phyloP scores from a whole-genome alignment of 2,329 filamentous ascomycete species.

The Claviceps monticola region DNA sequence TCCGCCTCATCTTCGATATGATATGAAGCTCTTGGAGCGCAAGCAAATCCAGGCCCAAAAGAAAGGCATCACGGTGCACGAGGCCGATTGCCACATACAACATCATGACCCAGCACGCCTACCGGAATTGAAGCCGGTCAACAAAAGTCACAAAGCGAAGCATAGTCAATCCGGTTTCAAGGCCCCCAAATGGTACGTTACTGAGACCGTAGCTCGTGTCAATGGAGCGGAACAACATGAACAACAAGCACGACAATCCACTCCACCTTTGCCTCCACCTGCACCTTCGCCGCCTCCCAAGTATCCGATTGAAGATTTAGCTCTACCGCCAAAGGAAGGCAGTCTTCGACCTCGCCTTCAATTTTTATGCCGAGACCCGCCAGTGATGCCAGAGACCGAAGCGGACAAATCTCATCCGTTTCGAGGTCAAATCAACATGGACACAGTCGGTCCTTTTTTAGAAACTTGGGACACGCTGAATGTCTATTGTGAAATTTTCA shows the following conservation, averaged over 20 bases:
- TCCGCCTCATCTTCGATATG: slow-evolving; percentile 68
- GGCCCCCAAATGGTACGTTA: slow-evolving; percentile 26
- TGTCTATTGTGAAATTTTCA: slow-evolving; percentile 92
- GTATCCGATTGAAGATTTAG: slow-evolving; percentile 90
- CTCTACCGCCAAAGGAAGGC: slow-evolving; percentile 56
- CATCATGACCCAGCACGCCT: slow-evolving; percentile 39
- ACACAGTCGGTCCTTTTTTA: slow-evolving; percentile 70
- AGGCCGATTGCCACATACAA: slow-evolving; percentile 26
- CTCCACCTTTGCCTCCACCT: slow-evolving; percentile 33
- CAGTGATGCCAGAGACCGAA: slow-evolving; percentile 31
- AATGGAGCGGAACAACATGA: slow-evolving; percentile 14
- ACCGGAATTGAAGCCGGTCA: slow-evolving; percentile 59
- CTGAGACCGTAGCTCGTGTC: slow-evolving; percentile 20
- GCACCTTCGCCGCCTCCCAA: slow-evolving; percentile 67
- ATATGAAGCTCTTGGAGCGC: slow-evolving; percentile 63
- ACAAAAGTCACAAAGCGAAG: slow-evolving; percentile 55
- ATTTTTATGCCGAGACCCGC: slow-evolving; percentile 57
- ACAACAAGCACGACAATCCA: slow-evolving; percentile 18
- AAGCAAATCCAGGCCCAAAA: slow-evolving; percentile 57
- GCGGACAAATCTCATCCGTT: slow-evolving; percentile 5
- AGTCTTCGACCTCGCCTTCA: slow-evolving; percentile 60
- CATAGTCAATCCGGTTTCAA: slow-evolving; percentile 25
- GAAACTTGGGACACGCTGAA: slow-evolving; percentile 96
- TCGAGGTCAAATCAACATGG: slow-evolving; percentile 52
- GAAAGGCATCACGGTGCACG: slow-evolving; percentile 35